Evolutionary conservation across 768 basidiomycete genomes (phyloP), one percentile per base, ranked within the genome.

Genomic region (Psilocybe subaeruginosa): DNA sequence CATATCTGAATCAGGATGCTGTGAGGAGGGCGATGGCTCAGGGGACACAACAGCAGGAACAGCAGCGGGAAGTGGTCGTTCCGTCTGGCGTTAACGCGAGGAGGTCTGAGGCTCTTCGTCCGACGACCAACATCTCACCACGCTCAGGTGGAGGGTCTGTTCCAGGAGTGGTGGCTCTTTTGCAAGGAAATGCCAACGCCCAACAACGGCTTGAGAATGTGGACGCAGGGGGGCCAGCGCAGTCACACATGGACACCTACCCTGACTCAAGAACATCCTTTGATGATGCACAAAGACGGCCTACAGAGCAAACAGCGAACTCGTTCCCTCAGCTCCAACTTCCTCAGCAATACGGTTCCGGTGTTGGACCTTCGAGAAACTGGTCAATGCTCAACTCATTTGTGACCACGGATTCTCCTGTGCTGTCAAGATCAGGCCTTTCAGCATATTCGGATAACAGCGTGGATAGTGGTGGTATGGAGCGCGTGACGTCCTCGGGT

Each of bases 1-100:
- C 70, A 37, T 75, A 77, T 55, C 60, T 78, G 35, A 73, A 71
- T 49, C 70, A 70, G 58, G 72, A 72, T 45, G 62, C 68, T 8
- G 66, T 69, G 2, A 65, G 66, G 53, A 68, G 65, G 57, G 66
- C 65, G 12, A 43, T 69, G 56, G 48, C 2, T 30, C 47, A 27
- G 48, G 62, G 47, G 35, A 4, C 6, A 50, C 62, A 49, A 14
- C 52, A 23, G 23, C 58, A 8, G 53, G 33, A 17, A 19, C 31
- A 11, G 17, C 39, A 55, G 54, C 37, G 16, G 1, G 41, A 43
- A 43, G 9, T 7, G 14, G 5, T 1, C 14, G 41, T 12, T 12
- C 41, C 41, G 6, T n/a, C 41, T 43, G 14, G 7, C 14, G 41
- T 43, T 12, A 16, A n/a, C 14, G 4, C 11, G 41, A n/a, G 11